Evolutionary conservation across 352 stramenopile genomes (phyloP).

Genomic region (Phytophthora ramorum): DNA sequence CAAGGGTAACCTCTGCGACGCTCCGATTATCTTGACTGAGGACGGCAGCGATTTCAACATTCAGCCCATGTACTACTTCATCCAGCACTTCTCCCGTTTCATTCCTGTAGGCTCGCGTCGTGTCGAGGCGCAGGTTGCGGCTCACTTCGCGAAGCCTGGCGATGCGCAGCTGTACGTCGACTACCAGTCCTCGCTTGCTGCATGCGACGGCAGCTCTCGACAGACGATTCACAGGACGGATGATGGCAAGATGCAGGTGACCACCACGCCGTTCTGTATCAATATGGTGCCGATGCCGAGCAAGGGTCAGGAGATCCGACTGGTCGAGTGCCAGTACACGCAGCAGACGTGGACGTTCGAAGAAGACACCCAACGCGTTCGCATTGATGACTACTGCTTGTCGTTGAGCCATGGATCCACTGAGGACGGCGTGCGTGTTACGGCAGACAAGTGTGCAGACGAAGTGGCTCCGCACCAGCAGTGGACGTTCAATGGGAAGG

Average conservation of each 20-base stretch:
- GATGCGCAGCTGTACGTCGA: slow-evolving; percentile 57
- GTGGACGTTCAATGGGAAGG: slow-evolving; percentile 57
- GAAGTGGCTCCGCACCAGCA: slow-evolving; percentile 10
- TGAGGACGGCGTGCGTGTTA: slow-evolving; percentile 42
- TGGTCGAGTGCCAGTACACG: slow-evolving; percentile 73
- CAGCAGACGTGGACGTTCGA: slow-evolving; percentile 69
- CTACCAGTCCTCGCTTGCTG: slow-evolving; percentile 57
- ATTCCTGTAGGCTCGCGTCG: slow-evolving; percentile 71
- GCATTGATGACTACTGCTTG: slow-evolving; percentile 63
- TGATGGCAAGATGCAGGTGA: slow-evolving; percentile 75
- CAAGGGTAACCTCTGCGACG: slow-evolving; percentile 71
- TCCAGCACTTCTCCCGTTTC: slow-evolving; percentile 90
- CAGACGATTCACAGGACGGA: slow-evolving; percentile 57
- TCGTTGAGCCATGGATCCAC: slow-evolving; percentile 66
- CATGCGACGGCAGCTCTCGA: slow-evolving; percentile 67
- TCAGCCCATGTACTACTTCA: slow-evolving; percentile 74
- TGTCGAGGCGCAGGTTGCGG: slow-evolving; percentile 54
- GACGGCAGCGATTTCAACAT: slow-evolving; percentile 27
- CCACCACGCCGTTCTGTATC: slow-evolving; percentile 58
- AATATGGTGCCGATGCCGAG: slow-evolving; percentile 43
- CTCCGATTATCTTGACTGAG: slow-evolving; percentile 19
- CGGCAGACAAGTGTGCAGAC: slow-evolving; percentile 43
- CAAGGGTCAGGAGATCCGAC: slow-evolving; percentile 60
- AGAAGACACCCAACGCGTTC: slow-evolving; percentile 44
- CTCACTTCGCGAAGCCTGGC: slow-evolving; percentile 56